Evolutionary conservation across 208 protist species (phyloP).

Genomic region (Trypanosoma grayi): DNA sequence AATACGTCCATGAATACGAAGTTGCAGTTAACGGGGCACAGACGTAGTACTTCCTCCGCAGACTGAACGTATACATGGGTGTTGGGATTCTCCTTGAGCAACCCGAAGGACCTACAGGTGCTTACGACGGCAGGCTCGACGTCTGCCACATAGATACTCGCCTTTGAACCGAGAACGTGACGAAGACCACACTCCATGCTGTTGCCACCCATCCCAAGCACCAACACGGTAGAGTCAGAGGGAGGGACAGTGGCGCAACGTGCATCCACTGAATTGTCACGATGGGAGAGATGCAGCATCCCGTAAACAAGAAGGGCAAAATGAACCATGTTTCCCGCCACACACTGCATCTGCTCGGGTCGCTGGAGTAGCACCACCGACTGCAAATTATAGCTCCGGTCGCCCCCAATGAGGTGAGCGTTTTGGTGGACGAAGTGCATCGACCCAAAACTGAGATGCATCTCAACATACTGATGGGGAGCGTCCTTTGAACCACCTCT

Average conservation of each 20-base stretch:
- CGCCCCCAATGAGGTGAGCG: slow-evolving; percentile 29
- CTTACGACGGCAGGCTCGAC: slow-evolving; percentile 62
- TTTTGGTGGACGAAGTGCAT: slow-evolving; percentile 80
- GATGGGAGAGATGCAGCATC: slow-evolving; percentile 20
- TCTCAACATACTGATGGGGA: slow-evolving; percentile 23
- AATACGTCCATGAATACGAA: slow-evolving; percentile 83
- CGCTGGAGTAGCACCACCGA: slow-evolving; percentile 54
- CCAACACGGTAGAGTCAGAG: slow-evolving; percentile 29
- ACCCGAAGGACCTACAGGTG: slow-evolving; percentile 34
- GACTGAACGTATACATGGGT: slow-evolving; percentile 30
- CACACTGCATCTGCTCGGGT: slow-evolving; percentile 60
- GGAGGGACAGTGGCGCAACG: slow-evolving; percentile 24
- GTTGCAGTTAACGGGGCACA: slow-evolving; percentile 30
- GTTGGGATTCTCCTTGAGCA: slow-evolving; percentile 30
- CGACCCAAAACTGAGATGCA: slow-evolving; percentile 36
- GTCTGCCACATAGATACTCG: slow-evolving; percentile 57
- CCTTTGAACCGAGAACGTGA: slow-evolving; percentile 37
- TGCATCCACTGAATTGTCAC: not conserved
- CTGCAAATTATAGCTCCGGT: slow-evolving; percentile 70
- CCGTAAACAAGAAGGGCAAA: slow-evolving; percentile 60
- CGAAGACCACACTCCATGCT: slow-evolving; percentile 71
- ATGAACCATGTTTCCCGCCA: slow-evolving; percentile 70
- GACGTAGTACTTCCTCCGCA: slow-evolving; percentile 29
- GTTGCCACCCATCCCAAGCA: slow-evolving; percentile 84
- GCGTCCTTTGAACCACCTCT: slow-evolving; percentile 8